Conservation (phyloP, 805 yeast genomes). For the Peterozyma xylosa region DNA sequence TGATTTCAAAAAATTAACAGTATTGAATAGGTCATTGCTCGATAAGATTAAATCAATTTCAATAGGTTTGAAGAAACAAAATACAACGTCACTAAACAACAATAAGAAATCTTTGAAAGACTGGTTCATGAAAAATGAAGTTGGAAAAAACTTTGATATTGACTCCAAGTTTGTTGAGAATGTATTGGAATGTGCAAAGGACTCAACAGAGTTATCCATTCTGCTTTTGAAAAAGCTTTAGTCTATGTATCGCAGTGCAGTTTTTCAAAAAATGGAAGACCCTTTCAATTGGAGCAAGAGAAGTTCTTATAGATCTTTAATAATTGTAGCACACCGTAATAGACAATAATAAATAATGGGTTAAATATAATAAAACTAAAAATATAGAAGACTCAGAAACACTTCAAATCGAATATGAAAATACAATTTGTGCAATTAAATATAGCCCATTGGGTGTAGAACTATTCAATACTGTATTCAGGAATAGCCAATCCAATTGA, state of each 20-base stretch:
- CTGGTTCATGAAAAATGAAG: conserved; percentile 13
- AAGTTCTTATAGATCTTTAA: no score
- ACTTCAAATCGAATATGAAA: no score
- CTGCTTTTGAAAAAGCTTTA: background rate
- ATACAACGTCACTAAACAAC: conserved; percentile 8
- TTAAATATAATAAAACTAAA: no score
- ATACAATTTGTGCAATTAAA: no score
- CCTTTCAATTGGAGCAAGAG: no score
- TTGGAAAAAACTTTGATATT: conserved; percentile 15
- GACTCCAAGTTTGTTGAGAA: conserved; percentile 8
- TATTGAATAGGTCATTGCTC: background rate
- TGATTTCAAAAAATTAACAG: background rate
- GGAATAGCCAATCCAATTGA: conserved; percentile 2
- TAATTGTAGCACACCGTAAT: no score
- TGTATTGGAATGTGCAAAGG: conserved; percentile 9
- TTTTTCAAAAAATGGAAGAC: no score
- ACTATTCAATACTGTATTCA: no score
- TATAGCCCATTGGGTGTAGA: no score
- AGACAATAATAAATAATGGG: no score
- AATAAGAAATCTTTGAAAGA: conserved; percentile 3
- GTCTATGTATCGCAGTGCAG: background rate
- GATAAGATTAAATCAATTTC: conserved; percentile 10
- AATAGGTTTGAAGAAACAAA: conserved; percentile 10
- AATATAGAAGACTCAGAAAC: no score
- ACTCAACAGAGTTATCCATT: conserved; percentile 1